Evolutionary conservation across 2,329 filamentous ascomycete species (phyloP).

Genomic region (Fragosphaeria purpurea): DNA sequence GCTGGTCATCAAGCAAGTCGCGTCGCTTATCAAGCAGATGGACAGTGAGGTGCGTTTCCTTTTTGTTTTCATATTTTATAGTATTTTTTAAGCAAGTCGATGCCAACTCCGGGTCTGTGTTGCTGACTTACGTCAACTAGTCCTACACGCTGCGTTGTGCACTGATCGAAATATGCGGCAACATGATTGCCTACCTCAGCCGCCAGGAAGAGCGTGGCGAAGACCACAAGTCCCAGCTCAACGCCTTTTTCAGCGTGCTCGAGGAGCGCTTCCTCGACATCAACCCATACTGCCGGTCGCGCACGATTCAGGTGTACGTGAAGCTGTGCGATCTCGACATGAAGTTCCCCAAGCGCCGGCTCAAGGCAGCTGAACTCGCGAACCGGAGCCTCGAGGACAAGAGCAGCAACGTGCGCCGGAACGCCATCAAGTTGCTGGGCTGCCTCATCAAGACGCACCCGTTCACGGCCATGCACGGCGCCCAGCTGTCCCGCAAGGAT

Average conservation of each 20-base stretch:
- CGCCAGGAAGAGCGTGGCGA: conserved; percentile 86
- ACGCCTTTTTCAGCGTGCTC: conserved; percentile 92
- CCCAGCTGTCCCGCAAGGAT: conserved; percentile 71
- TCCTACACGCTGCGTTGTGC: conserved; percentile 91
- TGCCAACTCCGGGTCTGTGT: not conserved
- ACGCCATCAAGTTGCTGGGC: conserved; percentile 85
- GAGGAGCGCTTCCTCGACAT: conserved; percentile 94
- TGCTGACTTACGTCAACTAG: conserved; percentile 28
- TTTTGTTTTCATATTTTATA: not conserved
- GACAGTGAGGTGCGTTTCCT: conserved; percentile 70
- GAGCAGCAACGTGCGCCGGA: conserved; percentile 92
- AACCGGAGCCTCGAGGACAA: conserved; percentile 89
- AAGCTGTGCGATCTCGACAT: conserved; percentile 90
- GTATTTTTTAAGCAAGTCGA: too few species aligned
- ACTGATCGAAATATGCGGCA: conserved; percentile 93
- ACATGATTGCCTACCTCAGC: conserved; percentile 83
- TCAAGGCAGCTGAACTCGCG: conserved; percentile 78
- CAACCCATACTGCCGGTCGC: conserved; percentile 90
- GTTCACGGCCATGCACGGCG: conserved; percentile 84
- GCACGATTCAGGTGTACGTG: conserved; percentile 86
- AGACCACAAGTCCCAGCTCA: conserved; percentile 88
- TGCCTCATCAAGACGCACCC: conserved; percentile 89
- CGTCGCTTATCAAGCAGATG: conserved; percentile 82
- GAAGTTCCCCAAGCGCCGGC: conserved; percentile 87
- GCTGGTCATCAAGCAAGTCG: conserved; percentile 95